A percentile compares a stretch with the other conserved stretches of the same genome.
These are phyloP conservation scores for Candida pseudoviswanathii DNA, from an alignment of 1,139 yeast genomes.

Conservation along the genomic window DNA sequence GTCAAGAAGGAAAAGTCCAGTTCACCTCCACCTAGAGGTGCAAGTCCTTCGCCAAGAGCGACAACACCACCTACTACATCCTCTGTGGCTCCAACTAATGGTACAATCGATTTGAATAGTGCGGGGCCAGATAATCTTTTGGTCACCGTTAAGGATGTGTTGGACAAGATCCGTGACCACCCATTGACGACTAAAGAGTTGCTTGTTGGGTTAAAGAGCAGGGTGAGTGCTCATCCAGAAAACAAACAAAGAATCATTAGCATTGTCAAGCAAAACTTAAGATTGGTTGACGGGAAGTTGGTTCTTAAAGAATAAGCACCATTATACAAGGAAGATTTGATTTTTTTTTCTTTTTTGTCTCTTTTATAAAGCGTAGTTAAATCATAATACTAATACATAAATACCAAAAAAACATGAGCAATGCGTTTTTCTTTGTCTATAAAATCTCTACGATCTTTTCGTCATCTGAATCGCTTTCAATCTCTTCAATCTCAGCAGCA, in stretches of 20 bases:
- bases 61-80: neutral
- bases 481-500: slow-evolving; percentile 29
- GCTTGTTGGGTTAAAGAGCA: slow-evolving; percentile 59
- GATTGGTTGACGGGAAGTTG: slow-evolving; percentile 62
- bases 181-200: slow-evolving; percentile 70
- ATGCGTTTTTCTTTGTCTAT: slow-evolving; percentile 17
- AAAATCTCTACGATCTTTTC: slow-evolving; percentile 57
- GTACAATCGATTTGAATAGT: slow-evolving; percentile 31
- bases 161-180: slow-evolving; percentile 60
- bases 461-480: slow-evolving; percentile 37
- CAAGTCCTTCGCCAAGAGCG: slow-evolving; percentile 2
- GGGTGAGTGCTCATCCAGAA: slow-evolving; percentile 68
- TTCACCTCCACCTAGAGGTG: slow-evolving; percentile 15
- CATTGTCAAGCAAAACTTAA: slow-evolving; percentile 69
- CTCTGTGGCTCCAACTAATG: slow-evolving; percentile 13
- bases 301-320: slow-evolving; percentile 50
- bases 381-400: slow-evolving; percentile 1
- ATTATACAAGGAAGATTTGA: neutral
- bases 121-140: slow-evolving; percentile 45
- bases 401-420: neutral
- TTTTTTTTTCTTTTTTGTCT: neutral
- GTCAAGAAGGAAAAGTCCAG: slow-evolving; percentile 10
- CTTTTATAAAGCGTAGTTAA: slow-evolving; percentile 3
- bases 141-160: slow-evolving; percentile 73
- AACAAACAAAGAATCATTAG: slow-evolving; percentile 68